phyloP scores from a whole-genome alignment of 306 rosid species.

The Alnus rubra region DNA sequence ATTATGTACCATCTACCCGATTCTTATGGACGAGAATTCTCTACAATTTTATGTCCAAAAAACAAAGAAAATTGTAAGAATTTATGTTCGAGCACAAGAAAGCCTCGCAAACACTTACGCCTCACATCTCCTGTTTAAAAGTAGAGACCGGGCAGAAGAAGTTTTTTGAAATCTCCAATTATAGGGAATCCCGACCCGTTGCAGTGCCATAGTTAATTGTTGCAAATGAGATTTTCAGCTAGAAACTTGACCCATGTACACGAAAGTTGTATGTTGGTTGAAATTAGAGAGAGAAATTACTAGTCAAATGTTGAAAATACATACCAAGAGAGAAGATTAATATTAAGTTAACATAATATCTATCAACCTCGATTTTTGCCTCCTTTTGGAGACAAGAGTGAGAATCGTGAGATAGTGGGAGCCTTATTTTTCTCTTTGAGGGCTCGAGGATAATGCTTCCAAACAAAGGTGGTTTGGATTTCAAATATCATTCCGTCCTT shows the following conservation, averaged over 20 bases:
- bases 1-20: not conserved
- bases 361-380: conserved; percentile 32
- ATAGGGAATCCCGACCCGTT: no score
- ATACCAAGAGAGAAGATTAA: not conserved
- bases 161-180: no score
- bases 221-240: conserved; percentile 15
- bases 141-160: no score
- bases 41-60: no score
- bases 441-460: conserved; percentile 85
- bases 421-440: conserved; percentile 51
- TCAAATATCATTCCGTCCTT: conserved; percentile 18
- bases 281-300: conserved; percentile 16
- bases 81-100: no score
- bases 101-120: no score
- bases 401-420: conserved; percentile 40
- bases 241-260: not conserved
- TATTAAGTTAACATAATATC: conserved; percentile 11
- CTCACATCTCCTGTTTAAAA: no score
- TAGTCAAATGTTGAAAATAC: conserved; percentile 26
- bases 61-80: no score
- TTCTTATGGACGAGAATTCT: not conserved
- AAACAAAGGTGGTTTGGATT: conserved; percentile 37
- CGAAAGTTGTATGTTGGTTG: conserved; percentile 26
- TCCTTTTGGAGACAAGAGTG: conserved; percentile 41
- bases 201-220: no score